These are phyloP conservation scores for Xylaria sp. DNA, from an alignment of 2,329 filamentous ascomycete genomes.

Conservation along the genomic window DNA sequence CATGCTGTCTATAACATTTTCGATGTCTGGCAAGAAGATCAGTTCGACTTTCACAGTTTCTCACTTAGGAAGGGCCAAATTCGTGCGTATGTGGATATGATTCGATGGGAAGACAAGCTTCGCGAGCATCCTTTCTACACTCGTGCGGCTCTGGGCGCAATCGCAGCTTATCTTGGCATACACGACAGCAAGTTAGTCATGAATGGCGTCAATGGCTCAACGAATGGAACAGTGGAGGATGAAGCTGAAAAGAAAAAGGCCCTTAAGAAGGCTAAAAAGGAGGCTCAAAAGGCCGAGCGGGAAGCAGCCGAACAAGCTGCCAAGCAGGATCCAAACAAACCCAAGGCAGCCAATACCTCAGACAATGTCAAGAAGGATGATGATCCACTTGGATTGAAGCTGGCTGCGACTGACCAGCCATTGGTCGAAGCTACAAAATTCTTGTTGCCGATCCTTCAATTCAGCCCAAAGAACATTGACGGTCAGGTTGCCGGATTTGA, in stretches of 20 bases:
- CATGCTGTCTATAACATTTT: constrained; percentile 91
- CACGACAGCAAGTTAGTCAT: constrained; percentile 77
- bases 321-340: constrained; percentile 86
- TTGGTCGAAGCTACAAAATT: constrained; percentile 90
- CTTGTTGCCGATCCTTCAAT: constrained; percentile 81
- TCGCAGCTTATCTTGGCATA: constrained; percentile 82
- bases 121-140: constrained; percentile 94
- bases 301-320: constrained; percentile 82
- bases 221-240: constrained; percentile 61
- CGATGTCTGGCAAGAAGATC: constrained; percentile 97
- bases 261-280: constrained; percentile 88
- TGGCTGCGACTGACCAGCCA: constrained; percentile 84
- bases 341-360: constrained; percentile 67
- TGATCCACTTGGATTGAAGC: constrained; percentile 84
- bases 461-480: constrained; percentile 81
- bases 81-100: constrained; percentile 93
- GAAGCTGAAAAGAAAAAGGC: constrained; percentile 84
- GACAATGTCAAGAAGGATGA: constrained; percentile 88
- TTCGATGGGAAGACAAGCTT: constrained; percentile 92
- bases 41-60: constrained; percentile 99
- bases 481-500: constrained; percentile 90
- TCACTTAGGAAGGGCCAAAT: constrained; percentile 97
- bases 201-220: constrained; percentile 70
- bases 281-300: constrained; percentile 77
- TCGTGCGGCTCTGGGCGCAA: constrained; percentile 81